Conservation (phyloP, 2,329 filamentous ascomycete species). For the Epichloe elymi region DNA sequence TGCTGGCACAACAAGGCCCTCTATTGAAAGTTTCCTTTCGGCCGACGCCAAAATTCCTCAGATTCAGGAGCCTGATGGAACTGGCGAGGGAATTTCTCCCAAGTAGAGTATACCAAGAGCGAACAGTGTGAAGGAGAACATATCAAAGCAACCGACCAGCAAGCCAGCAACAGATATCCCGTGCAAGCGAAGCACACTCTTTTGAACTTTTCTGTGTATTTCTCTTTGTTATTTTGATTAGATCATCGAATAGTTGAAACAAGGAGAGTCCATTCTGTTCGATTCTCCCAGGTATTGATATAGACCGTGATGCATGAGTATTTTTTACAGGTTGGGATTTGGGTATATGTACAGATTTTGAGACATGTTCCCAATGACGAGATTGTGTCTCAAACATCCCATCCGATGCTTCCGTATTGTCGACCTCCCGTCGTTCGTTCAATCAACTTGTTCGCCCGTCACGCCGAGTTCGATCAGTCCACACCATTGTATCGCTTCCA, state of each 20-base stretch:
- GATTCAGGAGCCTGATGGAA: slow-evolving; percentile 8
- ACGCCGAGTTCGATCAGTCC: slow-evolving; percentile 25
- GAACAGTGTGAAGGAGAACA: background rate
- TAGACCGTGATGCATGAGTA: background rate
- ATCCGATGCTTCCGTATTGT: background rate
- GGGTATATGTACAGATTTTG: background rate
- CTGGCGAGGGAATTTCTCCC: background rate
- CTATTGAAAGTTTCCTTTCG: slow-evolving; percentile 37
- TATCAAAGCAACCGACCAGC: background rate
- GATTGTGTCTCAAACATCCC: background rate
- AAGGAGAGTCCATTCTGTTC: background rate
- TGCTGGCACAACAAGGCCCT: slow-evolving; percentile 19
- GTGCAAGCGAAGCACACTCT: slow-evolving; percentile 3
- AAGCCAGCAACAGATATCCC: slow-evolving; percentile 7
- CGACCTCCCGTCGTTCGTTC: background rate
- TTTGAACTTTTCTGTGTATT: background rate
- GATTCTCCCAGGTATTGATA: background rate
- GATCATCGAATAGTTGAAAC: background rate
- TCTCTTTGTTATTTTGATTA: background rate
- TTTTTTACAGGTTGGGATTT: background rate
- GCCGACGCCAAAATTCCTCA: slow-evolving; percentile 29
- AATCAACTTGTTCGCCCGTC: background rate
- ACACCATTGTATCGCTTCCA: slow-evolving; percentile 58
- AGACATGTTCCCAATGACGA: background rate
- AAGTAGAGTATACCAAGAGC: background rate